phyloP scores from a whole-genome alignment of 2,329 filamentous ascomycete genomes.

The Sarocladiaceae sp. region DNA sequence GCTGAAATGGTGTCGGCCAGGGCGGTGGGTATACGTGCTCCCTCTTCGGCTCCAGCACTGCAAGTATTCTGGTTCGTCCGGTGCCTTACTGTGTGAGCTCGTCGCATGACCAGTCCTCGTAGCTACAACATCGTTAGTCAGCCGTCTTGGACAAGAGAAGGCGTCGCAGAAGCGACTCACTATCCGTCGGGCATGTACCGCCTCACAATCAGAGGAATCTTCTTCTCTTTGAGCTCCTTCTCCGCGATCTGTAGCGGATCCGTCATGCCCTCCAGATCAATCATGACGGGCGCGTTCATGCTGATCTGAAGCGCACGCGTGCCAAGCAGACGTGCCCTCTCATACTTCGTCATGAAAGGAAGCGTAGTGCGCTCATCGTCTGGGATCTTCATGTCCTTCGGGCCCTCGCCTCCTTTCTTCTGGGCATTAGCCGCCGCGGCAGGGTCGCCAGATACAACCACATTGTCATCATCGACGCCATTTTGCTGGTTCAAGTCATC shows the following conservation, averaged over 20 bases:
- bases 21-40: background rate
- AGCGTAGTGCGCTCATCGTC: constrained; percentile 86
- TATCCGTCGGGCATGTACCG: constrained; percentile 95
- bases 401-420: constrained; percentile 46
- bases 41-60: background rate
- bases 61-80: background rate
- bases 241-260: constrained; percentile 96
- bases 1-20: too few relatives aligned
- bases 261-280: constrained; percentile 95
- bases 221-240: constrained; percentile 96
- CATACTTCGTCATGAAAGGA: constrained; percentile 99
- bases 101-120: constrained; percentile 99
- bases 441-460: constrained; percentile 56
- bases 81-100: constrained; percentile 64
- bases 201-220: constrained; percentile 92
- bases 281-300: constrained; percentile 95
- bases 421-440: constrained; percentile 49
- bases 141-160: background rate
- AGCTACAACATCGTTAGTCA: constrained; percentile 45
- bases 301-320: constrained; percentile 94
- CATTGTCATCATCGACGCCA: constrained; percentile 47
- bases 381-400: constrained; percentile 81
- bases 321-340: constrained; percentile 85
- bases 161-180: constrained; percentile 44
- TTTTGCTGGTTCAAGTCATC: constrained; percentile 45